Conservation (phyloP, 139 green algal genomes). For the Coccomyxa sp. region DNA sequence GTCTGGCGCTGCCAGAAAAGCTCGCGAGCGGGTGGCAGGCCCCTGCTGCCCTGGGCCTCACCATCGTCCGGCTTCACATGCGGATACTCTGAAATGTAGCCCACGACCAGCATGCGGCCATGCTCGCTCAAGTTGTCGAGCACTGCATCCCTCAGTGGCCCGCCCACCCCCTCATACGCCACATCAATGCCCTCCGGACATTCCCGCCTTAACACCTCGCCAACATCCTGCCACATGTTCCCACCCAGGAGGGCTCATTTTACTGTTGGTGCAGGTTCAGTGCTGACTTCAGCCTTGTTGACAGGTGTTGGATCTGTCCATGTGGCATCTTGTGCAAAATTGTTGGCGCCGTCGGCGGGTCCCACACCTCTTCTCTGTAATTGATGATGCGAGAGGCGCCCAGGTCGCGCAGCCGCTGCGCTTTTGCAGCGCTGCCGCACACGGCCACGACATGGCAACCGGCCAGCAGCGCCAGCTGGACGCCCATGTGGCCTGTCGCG, state of each 20-base stretch:
- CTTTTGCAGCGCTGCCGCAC: constrained; percentile 35
- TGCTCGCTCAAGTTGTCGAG: constrained; percentile 38
- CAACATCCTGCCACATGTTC: constrained; percentile 37
- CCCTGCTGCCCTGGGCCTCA: not conserved
- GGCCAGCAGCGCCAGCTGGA: constrained; percentile 52
- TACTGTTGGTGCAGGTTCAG: not conserved
- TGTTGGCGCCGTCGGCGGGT: too few species aligned
- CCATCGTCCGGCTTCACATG: constrained; percentile 19
- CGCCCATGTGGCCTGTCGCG: constrained; percentile 58
- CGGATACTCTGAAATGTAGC: constrained; percentile 68
- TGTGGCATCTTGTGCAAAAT: not conserved
- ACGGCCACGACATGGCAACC: constrained; percentile 45
- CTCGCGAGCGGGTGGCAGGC: constrained; percentile 18
- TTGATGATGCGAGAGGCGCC: constrained; percentile 37
- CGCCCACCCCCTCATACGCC: constrained; percentile 72
- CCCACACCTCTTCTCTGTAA: constrained; percentile 24
- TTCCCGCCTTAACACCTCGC: constrained; percentile 33
- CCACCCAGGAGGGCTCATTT: not conserved
- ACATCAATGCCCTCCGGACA: constrained; percentile 49
- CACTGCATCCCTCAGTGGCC: constrained; percentile 32
- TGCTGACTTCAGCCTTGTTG: not conserved
- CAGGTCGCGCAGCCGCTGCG: constrained; percentile 21
- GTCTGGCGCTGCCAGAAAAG: constrained; percentile 49
- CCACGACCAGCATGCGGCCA: constrained; percentile 50
- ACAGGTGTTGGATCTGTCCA: not conserved